Evolutionary conservation across 2,329 filamentous ascomycete species (phyloP).

Genomic region (Beauveria bassiana): DNA sequence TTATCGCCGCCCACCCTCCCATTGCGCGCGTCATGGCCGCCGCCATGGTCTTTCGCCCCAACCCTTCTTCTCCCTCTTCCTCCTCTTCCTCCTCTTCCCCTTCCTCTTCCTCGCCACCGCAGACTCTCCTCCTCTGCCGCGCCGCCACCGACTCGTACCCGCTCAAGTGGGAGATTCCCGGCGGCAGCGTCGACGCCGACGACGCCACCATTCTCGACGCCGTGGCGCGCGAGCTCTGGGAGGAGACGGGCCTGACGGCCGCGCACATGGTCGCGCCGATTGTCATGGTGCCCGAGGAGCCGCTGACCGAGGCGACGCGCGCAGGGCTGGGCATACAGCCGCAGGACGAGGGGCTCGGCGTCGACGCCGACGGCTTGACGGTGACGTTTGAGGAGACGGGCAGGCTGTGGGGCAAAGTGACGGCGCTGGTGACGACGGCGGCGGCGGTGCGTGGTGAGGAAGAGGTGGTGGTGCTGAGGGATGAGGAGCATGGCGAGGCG

Average conservation of each 20-base stretch:
- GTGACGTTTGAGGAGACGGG: constrained; percentile 19
- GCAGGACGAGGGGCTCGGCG: constrained; percentile 14
- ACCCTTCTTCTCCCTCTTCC: not conserved
- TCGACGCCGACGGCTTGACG: constrained; percentile 17
- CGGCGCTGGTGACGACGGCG: constrained; percentile 21
- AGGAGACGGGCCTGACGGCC: constrained; percentile 34
- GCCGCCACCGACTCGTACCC: constrained; percentile 16
- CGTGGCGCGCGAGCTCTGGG: constrained; percentile 37
- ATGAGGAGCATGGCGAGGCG: constrained; percentile 29
- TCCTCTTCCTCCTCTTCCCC: not conserved
- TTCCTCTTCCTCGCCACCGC: not conserved
- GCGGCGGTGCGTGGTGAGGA: constrained; percentile 13
- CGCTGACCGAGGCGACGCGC: not conserved
- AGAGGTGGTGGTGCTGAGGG: constrained; percentile 2
- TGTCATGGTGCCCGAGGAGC: constrained; percentile 4
- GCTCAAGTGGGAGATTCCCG: constrained; percentile 16
- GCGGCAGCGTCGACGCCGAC: constrained; percentile 32
- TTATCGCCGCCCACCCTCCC: constrained; percentile 13
- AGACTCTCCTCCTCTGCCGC: constrained; percentile 13
- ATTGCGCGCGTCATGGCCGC: constrained; percentile 16
- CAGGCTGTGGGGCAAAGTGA: constrained; percentile 23
- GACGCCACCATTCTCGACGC: constrained; percentile 29
- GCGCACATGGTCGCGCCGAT: constrained; percentile 19
- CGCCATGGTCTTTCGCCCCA: constrained; percentile 15
- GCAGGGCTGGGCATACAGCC: constrained; percentile 9